Percentiles rank a stretch among this genome's conserved stretches.
Evolutionary conservation across 2,329 filamentous ascomycete genomes (phyloP).

Genomic region (Teratosphaeriaceae sp.): DNA sequence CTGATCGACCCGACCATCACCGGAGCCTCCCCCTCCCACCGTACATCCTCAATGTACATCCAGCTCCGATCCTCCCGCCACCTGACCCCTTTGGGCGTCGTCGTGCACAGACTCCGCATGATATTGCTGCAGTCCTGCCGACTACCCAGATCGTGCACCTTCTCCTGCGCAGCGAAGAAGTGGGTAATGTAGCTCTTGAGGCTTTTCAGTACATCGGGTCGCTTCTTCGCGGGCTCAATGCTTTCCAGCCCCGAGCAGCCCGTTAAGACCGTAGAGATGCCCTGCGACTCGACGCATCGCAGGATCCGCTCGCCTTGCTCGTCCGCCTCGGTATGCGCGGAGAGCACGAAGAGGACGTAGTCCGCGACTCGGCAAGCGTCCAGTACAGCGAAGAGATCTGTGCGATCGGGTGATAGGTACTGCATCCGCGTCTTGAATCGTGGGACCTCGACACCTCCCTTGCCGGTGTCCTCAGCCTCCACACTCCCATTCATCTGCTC

Average conservation of each 20-base stretch:
- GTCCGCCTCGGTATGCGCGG: slow-evolving; percentile 77
- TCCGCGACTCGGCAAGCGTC: slow-evolving; percentile 86
- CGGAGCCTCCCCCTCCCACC: slow-evolving; percentile 54
- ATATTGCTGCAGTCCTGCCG: slow-evolving; percentile 87
- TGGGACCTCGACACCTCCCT: slow-evolving; percentile 61
- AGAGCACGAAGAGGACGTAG: slow-evolving; percentile 82
- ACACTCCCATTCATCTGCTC: slow-evolving; percentile 68
- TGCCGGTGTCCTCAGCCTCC: slow-evolving; percentile 63
- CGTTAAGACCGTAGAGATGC: slow-evolving; percentile 85
- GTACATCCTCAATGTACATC: slow-evolving; percentile 81
- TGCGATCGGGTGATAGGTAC: slow-evolving; percentile 63
- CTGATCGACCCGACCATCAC: slow-evolving; percentile 74
- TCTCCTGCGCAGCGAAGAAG: slow-evolving; percentile 89
- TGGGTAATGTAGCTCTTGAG: slow-evolving; percentile 90
- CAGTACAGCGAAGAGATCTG: slow-evolving; percentile 68
- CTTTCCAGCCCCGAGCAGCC: slow-evolving; percentile 66
- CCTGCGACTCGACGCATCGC: slow-evolving; percentile 83
- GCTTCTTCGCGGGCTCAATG: slow-evolving; percentile 72
- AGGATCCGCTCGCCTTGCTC: slow-evolving; percentile 77
- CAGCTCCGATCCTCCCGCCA: slow-evolving; percentile 96
- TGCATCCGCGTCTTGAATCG: slow-evolving; percentile 93
- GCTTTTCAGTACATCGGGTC: slow-evolving; percentile 68
- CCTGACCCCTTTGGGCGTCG: slow-evolving; percentile 84
- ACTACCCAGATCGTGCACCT: slow-evolving; percentile 80
- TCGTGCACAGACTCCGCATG: slow-evolving; percentile 84